Evolutionary conservation across 352 stramenopile genomes (phyloP).

Genomic region (Achlya hypogyna): DNA sequence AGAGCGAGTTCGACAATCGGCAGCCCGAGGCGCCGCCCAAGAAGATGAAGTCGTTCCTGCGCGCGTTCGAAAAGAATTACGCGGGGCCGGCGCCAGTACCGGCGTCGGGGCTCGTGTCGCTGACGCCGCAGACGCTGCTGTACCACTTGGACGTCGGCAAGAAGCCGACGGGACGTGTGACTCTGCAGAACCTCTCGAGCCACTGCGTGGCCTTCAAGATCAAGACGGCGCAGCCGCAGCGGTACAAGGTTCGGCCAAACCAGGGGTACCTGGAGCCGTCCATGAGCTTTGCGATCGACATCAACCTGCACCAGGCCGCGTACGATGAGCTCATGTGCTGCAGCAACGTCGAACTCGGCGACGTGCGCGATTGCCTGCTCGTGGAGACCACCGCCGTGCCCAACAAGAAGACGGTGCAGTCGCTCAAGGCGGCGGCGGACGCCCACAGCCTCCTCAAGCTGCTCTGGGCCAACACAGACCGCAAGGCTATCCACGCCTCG

Average conservation of each 20-base stretch:
- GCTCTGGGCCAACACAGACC: background rate
- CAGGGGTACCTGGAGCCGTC: background rate
- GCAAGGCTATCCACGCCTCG: slow-evolving; percentile 5
- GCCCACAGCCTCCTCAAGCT: background rate
- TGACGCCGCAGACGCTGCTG: slow-evolving; percentile 6
- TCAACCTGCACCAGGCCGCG: background rate
- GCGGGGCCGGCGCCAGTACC: background rate
- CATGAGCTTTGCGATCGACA: background rate
- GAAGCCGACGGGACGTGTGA: background rate
- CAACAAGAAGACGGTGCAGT: background rate
- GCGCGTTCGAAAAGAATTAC: slow-evolving; percentile 8
- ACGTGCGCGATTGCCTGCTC: slow-evolving; percentile 14
- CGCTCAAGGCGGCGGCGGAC: background rate
- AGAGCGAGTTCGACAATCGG: background rate
- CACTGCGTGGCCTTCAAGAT: slow-evolving; percentile 10
- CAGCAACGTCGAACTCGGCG: slow-evolving; percentile 11
- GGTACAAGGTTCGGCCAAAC: slow-evolving; percentile 14
- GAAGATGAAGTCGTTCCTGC: slow-evolving; percentile 5
- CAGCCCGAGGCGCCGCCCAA: background rate
- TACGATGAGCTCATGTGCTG: slow-evolving; percentile 14
- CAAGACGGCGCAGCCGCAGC: slow-evolving; percentile 13
- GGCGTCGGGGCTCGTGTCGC: background rate
- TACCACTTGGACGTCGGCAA: slow-evolving; percentile 14
- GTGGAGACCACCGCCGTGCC: background rate
- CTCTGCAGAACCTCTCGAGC: background rate